These are phyloP conservation scores for Russula lepida DNA, from an alignment of 768 basidiomycete species.

Conservation along the genomic window DNA sequence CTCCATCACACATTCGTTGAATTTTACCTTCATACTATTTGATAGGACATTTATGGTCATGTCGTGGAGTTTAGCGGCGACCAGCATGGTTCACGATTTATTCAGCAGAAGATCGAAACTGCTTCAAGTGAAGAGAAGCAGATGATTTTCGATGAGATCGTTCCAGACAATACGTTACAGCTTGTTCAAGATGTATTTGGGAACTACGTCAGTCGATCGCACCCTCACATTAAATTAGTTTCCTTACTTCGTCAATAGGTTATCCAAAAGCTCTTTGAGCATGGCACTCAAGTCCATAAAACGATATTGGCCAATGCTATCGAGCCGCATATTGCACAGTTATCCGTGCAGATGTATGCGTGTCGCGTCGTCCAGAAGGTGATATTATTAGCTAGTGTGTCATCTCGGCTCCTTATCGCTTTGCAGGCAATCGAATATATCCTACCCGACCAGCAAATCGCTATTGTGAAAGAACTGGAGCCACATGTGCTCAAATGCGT, in stretches of 20 bases:
- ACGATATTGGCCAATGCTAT: constrained; percentile 59
- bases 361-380: constrained; percentile 96
- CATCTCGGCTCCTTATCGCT: constrained; percentile 14
- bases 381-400: constrained; percentile 8
- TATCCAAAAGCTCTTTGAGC: constrained; percentile 88
- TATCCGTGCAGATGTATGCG: constrained; percentile 91
- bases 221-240: not conserved
- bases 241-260: constrained; percentile 42
- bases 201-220: constrained; percentile 65
- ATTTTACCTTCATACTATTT: constrained; percentile 2
- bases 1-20: not conserved
- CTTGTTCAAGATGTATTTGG: constrained; percentile 92
- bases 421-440: constrained; percentile 76
- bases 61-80: constrained; percentile 89
- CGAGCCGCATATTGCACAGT: constrained; percentile 64
- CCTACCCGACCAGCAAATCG: constrained; percentile 65
- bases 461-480: constrained; percentile 72
- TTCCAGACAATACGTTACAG: constrained; percentile 62
- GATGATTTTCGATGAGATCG: constrained; percentile 78
- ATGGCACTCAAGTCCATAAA: constrained; percentile 71
- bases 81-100: constrained; percentile 97
- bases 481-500: constrained; percentile 77
- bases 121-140: constrained; percentile 76
- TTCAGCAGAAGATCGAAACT: constrained; percentile 77
- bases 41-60: constrained; percentile 77